A percentile compares a stretch with the other conserved stretches of the same genome.
Conservation (phyloP, 2,329 filamentous ascomycete species). For the Pezicula rhizophila region DNA sequence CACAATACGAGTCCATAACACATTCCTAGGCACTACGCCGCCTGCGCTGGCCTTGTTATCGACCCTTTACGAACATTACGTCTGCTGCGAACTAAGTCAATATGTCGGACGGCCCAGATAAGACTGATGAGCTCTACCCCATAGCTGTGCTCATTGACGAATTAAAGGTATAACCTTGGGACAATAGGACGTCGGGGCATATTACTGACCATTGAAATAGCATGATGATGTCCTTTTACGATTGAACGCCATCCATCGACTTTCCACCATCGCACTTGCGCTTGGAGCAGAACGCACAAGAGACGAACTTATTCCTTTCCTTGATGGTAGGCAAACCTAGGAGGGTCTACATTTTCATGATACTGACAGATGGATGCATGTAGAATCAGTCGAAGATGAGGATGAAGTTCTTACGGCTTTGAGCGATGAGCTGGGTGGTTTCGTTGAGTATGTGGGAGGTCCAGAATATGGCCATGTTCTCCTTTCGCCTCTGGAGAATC, state of each 20-base stretch:
- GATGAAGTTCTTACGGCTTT: constrained; percentile 96
- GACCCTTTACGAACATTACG: constrained; percentile 23
- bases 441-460: constrained; percentile 96
- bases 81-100: constrained; percentile 35
- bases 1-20: constrained; percentile 10
- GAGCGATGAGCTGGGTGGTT: constrained; percentile 92
- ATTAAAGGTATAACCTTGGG: constrained; percentile 68
- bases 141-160: constrained; percentile 99
- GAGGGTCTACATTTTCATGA: neutral
- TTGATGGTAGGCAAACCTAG: constrained; percentile 70
- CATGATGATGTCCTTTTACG: constrained; percentile 98
- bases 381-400: constrained; percentile 98
- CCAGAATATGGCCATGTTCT: constrained; percentile 92
- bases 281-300: constrained; percentile 93
- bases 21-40: constrained; percentile 26
- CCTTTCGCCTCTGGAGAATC: constrained; percentile 92
- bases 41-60: constrained; percentile 24
- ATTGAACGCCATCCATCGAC: constrained; percentile 95
- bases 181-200: constrained; percentile 8
- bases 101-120: constrained; percentile 85
- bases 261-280: constrained; percentile 96
- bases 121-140: constrained; percentile 98
- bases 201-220: constrained; percentile 40
- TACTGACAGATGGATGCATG: constrained; percentile 28
- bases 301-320: constrained; percentile 97